A percentile compares a stretch with the other conserved stretches of the same genome.
Conservation (phyloP, 1,284 basidiomycete species). For the Ustilago shanxiensis region DNA sequence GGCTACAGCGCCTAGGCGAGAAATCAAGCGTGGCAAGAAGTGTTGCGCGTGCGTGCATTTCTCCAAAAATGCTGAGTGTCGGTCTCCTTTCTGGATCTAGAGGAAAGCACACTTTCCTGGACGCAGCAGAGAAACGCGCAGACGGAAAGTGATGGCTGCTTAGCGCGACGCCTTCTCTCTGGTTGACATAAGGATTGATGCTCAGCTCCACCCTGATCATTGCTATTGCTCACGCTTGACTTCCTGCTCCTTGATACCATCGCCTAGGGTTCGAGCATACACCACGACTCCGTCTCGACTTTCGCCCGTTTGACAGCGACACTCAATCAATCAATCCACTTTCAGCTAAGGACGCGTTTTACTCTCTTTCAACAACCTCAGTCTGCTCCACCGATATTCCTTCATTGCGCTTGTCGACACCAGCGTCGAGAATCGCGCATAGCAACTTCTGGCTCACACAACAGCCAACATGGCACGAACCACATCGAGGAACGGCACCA, state of each 20-base stretch:
- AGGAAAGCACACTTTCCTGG: neutral
- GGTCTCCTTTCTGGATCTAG: neutral
- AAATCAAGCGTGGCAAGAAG: neutral
- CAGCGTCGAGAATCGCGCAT: neutral
- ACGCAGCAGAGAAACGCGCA: neutral
- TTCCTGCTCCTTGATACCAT: neutral
- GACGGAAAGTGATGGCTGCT: neutral
- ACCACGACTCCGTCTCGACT: neutral
- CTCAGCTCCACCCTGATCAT: conserved; percentile 4
- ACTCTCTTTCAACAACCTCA: neutral
- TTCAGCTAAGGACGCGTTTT: too few species aligned
- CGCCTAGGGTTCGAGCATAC: neutral
- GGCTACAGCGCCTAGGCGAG: too few species aligned
- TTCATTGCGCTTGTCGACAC: neutral
- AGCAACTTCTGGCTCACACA: neutral
- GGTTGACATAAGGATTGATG: conserved; percentile 3
- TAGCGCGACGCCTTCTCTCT: too few species aligned
- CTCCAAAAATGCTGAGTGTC: neutral
- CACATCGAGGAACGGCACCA: conserved; percentile 17
- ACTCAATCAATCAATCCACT: too few species aligned
- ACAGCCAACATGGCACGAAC: conserved; percentile 28
- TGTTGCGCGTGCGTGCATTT: conserved; percentile 1
- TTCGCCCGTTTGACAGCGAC: too few species aligned
- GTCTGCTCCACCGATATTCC: neutral
- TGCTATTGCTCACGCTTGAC: neutral